phyloP scores from a whole-genome alignment of 2,329 filamentous ascomycete species.

The Hansfordia pulvinata region DNA sequence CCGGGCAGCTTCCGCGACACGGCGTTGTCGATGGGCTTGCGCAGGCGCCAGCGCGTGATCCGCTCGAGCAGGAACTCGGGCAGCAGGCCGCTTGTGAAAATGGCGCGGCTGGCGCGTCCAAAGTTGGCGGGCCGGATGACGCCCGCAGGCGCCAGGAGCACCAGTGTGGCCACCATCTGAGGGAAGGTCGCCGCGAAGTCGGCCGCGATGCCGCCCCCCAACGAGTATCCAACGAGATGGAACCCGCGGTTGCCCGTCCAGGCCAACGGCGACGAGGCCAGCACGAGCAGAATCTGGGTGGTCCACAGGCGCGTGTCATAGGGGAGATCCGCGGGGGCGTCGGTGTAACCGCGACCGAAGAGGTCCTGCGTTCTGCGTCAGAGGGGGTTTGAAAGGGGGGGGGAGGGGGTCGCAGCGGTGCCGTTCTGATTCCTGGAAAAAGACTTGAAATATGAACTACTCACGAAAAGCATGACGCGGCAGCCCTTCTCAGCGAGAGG shows the following conservation, averaged over 20 bases:
- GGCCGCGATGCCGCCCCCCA: constrained; percentile 67
- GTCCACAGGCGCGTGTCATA: constrained; percentile 65
- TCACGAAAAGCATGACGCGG: constrained; percentile 66
- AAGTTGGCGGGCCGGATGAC: constrained; percentile 48
- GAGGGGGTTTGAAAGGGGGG: constrained; percentile 3
- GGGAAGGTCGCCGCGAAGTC: constrained; percentile 66
- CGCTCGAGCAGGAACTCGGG: constrained; percentile 35
- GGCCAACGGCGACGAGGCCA: constrained; percentile 54
- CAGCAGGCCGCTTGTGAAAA: constrained; percentile 41
- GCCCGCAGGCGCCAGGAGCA: constrained; percentile 69
- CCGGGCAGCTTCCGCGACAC: constrained; percentile 9
- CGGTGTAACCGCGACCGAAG: constrained; percentile 55
- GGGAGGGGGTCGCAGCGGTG: constrained; percentile 3
- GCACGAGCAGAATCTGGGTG: constrained; percentile 55
- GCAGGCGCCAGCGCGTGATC: constrained; percentile 33
- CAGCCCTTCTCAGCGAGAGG: constrained; percentile 55
- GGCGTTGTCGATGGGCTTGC: constrained; percentile 31
- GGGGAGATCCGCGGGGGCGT: constrained; percentile 49
- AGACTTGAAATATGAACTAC: constrained; percentile 18
- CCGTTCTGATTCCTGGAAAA: constrained; percentile 2
- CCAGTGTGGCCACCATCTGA: constrained; percentile 50
- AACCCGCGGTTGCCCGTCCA: constrained; percentile 51
- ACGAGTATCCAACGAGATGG: constrained; percentile 63
- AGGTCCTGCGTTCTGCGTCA: constrained; percentile 33
- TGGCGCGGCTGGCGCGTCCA: constrained; percentile 29